phyloP scores from a whole-genome alignment of 768 basidiomycete species.

The Tricholoma saponaceum region DNA sequence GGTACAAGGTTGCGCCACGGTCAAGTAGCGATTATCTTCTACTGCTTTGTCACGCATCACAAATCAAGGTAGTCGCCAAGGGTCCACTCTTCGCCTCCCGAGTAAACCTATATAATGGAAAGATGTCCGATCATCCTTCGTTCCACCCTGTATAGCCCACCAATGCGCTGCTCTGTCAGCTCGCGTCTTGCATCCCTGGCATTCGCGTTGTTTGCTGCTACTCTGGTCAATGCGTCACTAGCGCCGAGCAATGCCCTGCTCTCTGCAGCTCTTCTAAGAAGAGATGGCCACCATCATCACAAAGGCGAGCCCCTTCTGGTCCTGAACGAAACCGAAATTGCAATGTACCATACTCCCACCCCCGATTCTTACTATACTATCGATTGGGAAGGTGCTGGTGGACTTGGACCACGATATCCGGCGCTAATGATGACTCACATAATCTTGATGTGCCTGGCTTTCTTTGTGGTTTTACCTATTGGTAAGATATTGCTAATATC shows the following conservation, averaged over 20 bases:
- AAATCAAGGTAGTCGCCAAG: too few species aligned
- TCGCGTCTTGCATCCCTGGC: constrained; percentile 5
- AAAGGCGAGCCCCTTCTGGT: constrained; percentile 48
- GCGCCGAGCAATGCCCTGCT: constrained; percentile 3
- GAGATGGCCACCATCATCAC: constrained; percentile 43
- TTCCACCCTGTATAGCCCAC: not conserved
- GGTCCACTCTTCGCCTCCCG: too few species aligned
- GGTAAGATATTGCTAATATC: constrained; percentile 40
- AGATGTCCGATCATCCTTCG: not conserved
- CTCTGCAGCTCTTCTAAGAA: constrained; percentile 13
- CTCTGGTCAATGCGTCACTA: constrained; percentile 13
- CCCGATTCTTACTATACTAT: constrained; percentile 82
- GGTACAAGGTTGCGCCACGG: too few species aligned
- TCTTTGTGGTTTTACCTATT: constrained; percentile 78
- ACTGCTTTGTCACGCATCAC: not conserved
- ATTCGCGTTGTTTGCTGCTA: constrained; percentile 10
- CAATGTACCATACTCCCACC: constrained; percentile 59
- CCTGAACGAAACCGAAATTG: constrained; percentile 77
- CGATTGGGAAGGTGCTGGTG: constrained; percentile 58
- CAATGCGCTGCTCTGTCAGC: constrained; percentile 10
- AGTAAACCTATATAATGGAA: not conserved
- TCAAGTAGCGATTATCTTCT: too few species aligned
- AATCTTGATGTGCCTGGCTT: constrained; percentile 72
- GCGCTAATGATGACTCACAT: constrained; percentile 71
- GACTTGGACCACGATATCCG: constrained; percentile 44